Percentiles rank a stretch among this genome's conserved stretches.
Conservation (phyloP, 306 rosid genomes). For the Lithocarpus polystachyus region DNA sequence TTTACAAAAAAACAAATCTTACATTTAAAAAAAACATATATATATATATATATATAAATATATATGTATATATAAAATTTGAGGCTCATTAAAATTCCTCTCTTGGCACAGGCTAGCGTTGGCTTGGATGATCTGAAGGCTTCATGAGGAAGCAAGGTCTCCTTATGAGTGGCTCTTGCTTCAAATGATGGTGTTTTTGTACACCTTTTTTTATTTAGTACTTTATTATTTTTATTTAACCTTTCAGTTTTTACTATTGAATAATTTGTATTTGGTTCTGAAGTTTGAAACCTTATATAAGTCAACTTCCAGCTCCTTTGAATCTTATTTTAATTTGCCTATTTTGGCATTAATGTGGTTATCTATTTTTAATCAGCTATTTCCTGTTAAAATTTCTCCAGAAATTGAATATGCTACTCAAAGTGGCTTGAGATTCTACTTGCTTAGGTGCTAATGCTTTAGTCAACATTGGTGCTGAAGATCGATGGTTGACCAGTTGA, state of each 20-base stretch:
- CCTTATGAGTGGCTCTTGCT: slow-evolving; percentile 14
- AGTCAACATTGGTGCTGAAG: neutral
- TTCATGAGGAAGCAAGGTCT: slow-evolving; percentile 31
- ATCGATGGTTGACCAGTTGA: neutral
- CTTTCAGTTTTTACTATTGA: slow-evolving; percentile 9
- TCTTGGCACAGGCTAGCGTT: slow-evolving; percentile 60
- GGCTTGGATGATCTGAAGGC: slow-evolving; percentile 94
- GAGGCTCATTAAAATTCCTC: slow-evolving; percentile 4
- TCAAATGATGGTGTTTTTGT: neutral
- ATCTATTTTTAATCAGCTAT: neutral
- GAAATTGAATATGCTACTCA: neutral
- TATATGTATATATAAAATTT: no score
- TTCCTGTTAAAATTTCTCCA: neutral
- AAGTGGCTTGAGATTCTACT: neutral
- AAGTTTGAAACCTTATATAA: slow-evolving; percentile 3
- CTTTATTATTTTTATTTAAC: no score
- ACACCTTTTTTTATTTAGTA: neutral
- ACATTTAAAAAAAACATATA: no score
- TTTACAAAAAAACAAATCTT: no score
- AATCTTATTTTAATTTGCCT: neutral
- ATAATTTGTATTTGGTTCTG: slow-evolving; percentile 4
- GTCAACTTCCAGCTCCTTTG: neutral
- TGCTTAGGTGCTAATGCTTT: neutral
- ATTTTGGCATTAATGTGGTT: neutral
- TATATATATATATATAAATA: no score